Evolutionary conservation across 2,329 filamentous ascomycete genomes (phyloP), one percentile per base, ranked within the genome.

Genomic region (Fusarium verrucosum): DNA sequence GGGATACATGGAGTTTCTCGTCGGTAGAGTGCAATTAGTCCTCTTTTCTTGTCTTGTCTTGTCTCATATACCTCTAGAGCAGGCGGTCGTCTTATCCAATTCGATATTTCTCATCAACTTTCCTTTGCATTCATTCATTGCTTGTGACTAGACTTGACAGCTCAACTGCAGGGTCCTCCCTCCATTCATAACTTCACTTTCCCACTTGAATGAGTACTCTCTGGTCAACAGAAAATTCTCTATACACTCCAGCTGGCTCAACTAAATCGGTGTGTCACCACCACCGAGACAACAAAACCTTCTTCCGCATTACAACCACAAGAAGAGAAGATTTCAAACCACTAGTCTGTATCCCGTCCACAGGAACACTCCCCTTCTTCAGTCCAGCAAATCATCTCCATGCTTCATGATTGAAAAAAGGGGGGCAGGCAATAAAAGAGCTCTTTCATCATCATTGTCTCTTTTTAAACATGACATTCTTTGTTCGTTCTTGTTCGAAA

Each of bases 61-160:
- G 52, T 59, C 56, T 56, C 55, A 67, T 66, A 69, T 70, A 71
- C 66, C 68, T 70, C 58, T 69, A 70, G 68, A 70, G 65, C 68
- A 69, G 67, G 68, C 68, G 58, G 58, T 65, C 56, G 50, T 67
- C 49, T 67, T 60, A 65, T 57, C 43, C 42, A 57, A 68, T 58
- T 51, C 44, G 54, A 56, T 44, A 58, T 65, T 63, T 61, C 32
- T 56, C 50, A 52, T 54, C 17, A 55, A 52, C 25, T 16, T 37
- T 26, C 37, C 17, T 23, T 28, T 45, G 20, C 23, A 38, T 50
- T 50, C 20, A 25, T 50, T 28, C 16, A 28, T 20, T n/a, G 14
- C n/a, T n/a, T 22, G 42, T 33, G 53, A 37, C 40, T 40, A 13
- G 13, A 47, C 30, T 53, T 23, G 7, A 33, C 23, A 28, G 14